These are phyloP conservation scores for Zea mays DNA, from an alignment of 176 grass and related monocot species.

Conservation along the genomic window DNA sequence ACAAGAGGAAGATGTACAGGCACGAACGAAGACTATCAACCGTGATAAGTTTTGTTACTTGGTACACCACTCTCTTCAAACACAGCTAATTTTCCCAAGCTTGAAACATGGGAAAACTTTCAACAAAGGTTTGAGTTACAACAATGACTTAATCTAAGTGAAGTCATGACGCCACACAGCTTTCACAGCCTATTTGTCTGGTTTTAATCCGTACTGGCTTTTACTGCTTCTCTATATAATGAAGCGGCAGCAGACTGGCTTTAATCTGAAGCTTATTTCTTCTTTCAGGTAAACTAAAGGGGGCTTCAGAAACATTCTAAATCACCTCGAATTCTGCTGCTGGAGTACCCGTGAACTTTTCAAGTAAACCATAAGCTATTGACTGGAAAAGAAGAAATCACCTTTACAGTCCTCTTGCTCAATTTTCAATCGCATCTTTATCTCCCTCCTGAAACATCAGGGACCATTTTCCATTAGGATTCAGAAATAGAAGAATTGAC, in stretches of 20 bases:
- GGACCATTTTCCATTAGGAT: not conserved
- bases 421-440: conserved; percentile 78
- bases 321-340: not conserved
- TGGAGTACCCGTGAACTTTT: not conserved
- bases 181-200: too few species aligned
- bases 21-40: too few species aligned
- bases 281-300: too few species aligned
- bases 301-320: not conserved
- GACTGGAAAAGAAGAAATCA: conserved; percentile 28
- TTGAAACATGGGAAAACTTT: not conserved
- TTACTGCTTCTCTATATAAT: too few species aligned
- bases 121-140: conserved; percentile 17
- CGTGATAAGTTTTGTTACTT: not conserved
- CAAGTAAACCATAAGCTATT: not conserved
- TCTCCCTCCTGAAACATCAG: conserved; percentile 69
- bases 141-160: not conserved
- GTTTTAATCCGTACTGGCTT: too few species aligned
- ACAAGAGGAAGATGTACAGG: not conserved
- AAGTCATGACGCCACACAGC: not conserved
- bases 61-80: not conserved
- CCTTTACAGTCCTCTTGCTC: conserved; percentile 97
- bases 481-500: conserved; percentile 2
- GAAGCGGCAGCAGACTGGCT: too few species aligned
- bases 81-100: conserved; percentile 31
- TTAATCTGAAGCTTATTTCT: too few species aligned